Conservation (phyloP, 1,139 yeast genomes). For the Debaryomyces psychrophilus region DNA sequence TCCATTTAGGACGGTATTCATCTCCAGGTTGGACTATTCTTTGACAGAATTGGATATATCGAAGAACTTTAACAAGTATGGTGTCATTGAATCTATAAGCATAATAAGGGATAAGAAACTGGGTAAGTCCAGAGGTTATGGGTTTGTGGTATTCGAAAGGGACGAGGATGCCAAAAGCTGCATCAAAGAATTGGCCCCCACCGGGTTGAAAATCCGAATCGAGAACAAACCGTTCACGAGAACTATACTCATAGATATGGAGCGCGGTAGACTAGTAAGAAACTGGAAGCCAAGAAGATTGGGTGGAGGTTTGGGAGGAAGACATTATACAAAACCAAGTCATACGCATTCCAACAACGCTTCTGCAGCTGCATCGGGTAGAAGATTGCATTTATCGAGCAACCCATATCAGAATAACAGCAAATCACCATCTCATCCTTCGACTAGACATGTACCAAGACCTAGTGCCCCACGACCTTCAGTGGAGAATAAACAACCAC, state of each 20-base stretch:
- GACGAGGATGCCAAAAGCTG: slow-evolving; percentile 63
- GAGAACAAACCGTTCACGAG: slow-evolving; percentile 32
- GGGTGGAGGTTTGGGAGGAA: slow-evolving; percentile 72
- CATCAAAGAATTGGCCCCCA: slow-evolving; percentile 58
- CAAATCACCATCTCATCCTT: not conserved
- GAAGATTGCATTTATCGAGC: slow-evolving; percentile 29
- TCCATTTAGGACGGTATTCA: slow-evolving; percentile 77
- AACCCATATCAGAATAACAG: slow-evolving; percentile 16
- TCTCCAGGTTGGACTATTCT: slow-evolving; percentile 68
- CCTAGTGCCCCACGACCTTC: not conserved
- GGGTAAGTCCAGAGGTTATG: slow-evolving; percentile 77
- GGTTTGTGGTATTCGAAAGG: slow-evolving; percentile 71
- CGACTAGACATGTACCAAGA: slow-evolving; percentile 3
- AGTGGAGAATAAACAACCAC: not conserved
- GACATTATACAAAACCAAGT: slow-evolving; percentile 50
- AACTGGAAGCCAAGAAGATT: slow-evolving; percentile 80
- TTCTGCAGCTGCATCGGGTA: slow-evolving; percentile 56
- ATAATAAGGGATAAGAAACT: slow-evolving; percentile 60
- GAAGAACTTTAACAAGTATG: slow-evolving; percentile 63
- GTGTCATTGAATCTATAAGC: slow-evolving; percentile 68
- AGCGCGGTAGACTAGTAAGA: slow-evolving; percentile 74
- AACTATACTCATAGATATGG: slow-evolving; percentile 74
- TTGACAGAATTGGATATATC: slow-evolving; percentile 73
- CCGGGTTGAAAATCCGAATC: slow-evolving; percentile 39
- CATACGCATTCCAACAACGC: slow-evolving; percentile 46